Evolutionary conservation across 441 rosid species (phyloP).

Genomic region (Syzygium malaccense): DNA sequence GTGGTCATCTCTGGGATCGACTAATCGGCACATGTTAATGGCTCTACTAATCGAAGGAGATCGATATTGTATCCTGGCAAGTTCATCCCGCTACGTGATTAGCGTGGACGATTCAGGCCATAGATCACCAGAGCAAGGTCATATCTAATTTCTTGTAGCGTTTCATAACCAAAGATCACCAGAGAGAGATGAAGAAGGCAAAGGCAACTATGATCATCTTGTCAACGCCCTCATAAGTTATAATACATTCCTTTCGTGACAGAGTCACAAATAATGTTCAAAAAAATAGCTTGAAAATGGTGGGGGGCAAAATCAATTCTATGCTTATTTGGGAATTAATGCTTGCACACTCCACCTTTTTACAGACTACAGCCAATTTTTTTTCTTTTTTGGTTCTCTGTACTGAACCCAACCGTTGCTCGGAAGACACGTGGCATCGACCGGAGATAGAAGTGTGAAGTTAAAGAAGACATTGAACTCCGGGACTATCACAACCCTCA

Average conservation of each 20-base stretch:
- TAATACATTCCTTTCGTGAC: not conserved
- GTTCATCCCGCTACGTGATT: not conserved
- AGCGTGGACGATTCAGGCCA: not conserved
- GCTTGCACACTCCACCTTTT: not conserved
- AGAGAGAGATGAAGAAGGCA: not conserved
- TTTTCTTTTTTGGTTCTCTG: not conserved
- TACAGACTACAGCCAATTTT: not conserved
- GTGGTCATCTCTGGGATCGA: not conserved
- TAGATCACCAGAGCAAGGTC: not conserved
- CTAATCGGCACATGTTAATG: not conserved
- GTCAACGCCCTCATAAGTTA: not conserved
- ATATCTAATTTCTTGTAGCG: not conserved
- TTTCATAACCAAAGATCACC: not conserved
- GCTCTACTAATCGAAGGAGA: not conserved
- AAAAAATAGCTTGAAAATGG: not conserved
- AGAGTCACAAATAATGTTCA: not conserved
- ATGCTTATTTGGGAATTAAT: not conserved
- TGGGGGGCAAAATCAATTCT: not conserved
- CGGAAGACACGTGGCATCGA: not conserved
- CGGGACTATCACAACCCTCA: not conserved
- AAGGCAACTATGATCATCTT: not conserved
- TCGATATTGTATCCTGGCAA: not conserved
- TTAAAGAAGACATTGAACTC: not conserved
- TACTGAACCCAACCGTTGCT: not conserved
- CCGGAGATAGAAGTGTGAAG: not conserved